Evolutionary conservation across 2,329 filamentous ascomycete species (phyloP).

Genomic region (Apiospora rasikravindrae): DNA sequence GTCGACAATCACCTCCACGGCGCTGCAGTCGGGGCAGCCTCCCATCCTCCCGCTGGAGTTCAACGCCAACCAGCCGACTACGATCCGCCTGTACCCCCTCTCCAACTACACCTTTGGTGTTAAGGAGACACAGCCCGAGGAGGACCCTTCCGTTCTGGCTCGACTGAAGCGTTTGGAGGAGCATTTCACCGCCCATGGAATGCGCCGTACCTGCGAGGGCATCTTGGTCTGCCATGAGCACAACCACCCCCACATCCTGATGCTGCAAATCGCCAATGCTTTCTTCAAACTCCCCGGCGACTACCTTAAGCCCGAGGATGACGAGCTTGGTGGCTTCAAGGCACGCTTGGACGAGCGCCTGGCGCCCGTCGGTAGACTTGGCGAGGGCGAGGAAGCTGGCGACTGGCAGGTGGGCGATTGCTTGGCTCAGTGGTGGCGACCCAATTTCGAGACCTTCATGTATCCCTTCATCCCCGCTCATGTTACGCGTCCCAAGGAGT

Average conservation of each 20-base stretch:
- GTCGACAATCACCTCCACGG: slow-evolving; percentile 81
- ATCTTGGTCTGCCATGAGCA: slow-evolving; percentile 98
- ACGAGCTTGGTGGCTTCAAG: slow-evolving; percentile 96
- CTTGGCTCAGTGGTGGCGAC: slow-evolving; percentile 96
- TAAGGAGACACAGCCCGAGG: slow-evolving; percentile 97
- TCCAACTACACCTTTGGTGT: slow-evolving; percentile 99
- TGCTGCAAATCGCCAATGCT: slow-evolving; percentile 98
- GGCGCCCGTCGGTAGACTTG: slow-evolving; percentile 85
- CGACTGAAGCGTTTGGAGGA: slow-evolving; percentile 94
- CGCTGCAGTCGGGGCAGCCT: slow-evolving; percentile 78
- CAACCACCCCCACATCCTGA: slow-evolving; percentile 97
- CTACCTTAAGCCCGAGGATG: slow-evolving; percentile 87
- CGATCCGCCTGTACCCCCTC: slow-evolving; percentile 89
- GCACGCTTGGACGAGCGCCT: slow-evolving; percentile 88
- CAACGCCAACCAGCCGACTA: slow-evolving; percentile 85
- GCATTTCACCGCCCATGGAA: slow-evolving; percentile 89
- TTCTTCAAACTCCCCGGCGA: slow-evolving; percentile 99
- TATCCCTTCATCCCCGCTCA: slow-evolving; percentile 97
- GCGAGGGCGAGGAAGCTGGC: slow-evolving; percentile 80
- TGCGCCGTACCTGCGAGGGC: slow-evolving; percentile 96
- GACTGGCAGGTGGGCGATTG: slow-evolving; percentile 97
- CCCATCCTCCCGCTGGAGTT: slow-evolving; percentile 83
- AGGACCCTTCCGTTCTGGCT: slow-evolving; percentile 93
- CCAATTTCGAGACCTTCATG: slow-evolving; percentile 99
- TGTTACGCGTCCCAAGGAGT: slow-evolving; percentile 95